Percentiles rank a stretch among this genome's conserved stretches.
phyloP scores from a whole-genome alignment of 2,329 filamentous ascomycete genomes.

The Teratosphaeria zuluensis region DNA sequence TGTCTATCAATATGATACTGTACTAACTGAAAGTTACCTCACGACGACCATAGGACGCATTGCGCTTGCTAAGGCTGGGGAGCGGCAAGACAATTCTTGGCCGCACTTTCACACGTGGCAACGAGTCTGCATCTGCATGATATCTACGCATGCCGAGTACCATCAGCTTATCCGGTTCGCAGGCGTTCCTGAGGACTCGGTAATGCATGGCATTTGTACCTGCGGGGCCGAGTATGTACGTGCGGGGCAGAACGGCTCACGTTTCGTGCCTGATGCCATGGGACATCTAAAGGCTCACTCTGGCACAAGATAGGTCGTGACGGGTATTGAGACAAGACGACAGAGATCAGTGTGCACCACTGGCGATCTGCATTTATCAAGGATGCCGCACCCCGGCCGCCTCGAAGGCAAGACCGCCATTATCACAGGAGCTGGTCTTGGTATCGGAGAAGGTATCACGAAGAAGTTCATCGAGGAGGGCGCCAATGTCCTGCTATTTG shows the following conservation, averaged over 20 bases:
- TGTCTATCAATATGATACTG: neutral
- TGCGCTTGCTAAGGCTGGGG: too few species aligned
- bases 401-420: conserved; percentile 21
- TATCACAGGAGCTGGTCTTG: conserved; percentile 26
- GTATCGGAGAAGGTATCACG: conserved; percentile 25
- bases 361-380: too few species aligned
- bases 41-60: neutral
- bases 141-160: neutral
- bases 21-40: neutral
- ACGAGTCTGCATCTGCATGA: neutral
- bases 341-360: too few species aligned
- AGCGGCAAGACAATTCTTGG: too few species aligned
- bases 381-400: conserved; percentile 6
- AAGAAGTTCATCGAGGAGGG: conserved; percentile 24
- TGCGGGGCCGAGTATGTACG: neutral
- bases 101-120: too few species aligned
- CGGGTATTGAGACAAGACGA: too few species aligned
- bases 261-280: neutral
- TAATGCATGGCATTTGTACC: neutral
- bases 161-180: neutral
- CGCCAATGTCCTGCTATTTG: conserved; percentile 27
- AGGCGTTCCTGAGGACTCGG: neutral
- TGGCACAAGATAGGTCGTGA: too few species aligned
- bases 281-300: too few species aligned
- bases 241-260: too few species aligned